Conservation (phyloP, 2,329 filamentous ascomycete genomes). For the Lojkania enalia region DNA sequence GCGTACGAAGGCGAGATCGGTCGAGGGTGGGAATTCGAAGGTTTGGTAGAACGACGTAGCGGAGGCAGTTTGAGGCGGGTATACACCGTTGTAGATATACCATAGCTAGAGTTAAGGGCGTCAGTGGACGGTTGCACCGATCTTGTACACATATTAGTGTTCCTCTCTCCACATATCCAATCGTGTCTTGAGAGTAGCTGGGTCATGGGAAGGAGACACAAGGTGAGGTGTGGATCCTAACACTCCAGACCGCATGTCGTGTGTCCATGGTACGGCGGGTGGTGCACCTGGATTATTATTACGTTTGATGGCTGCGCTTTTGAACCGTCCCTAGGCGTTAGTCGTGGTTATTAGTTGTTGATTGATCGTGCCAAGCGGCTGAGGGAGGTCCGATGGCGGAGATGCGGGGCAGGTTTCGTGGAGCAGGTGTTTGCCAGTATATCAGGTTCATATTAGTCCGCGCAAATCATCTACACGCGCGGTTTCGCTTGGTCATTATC, state of each 20-base stretch:
- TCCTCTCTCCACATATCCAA: too few relatives aligned
- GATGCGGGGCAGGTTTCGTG: not conserved
- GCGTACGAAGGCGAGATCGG: conserved; percentile 23
- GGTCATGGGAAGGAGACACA: too few relatives aligned
- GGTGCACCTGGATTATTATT: not conserved
- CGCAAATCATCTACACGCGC: too few relatives aligned
- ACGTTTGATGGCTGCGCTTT: not conserved
- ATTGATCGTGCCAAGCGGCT: not conserved
- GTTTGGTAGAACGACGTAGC: conserved; percentile 9
- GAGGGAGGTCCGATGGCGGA: not conserved
- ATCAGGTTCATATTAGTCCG: too few relatives aligned
- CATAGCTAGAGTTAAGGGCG: too few relatives aligned
- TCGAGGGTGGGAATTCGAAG: conserved; percentile 25
- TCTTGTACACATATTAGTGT: too few relatives aligned
- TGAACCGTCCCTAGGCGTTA: not conserved
- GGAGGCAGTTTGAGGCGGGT: not conserved
- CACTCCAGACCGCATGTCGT: not conserved
- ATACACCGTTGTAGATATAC: too few relatives aligned
- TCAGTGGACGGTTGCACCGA: too few relatives aligned
- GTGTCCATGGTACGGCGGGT: not conserved
- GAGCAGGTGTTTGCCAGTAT: not conserved
- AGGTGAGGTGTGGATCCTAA: too few relatives aligned
- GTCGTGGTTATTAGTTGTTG: not conserved
- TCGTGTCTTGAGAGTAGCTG: too few relatives aligned
- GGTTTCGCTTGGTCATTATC: too few relatives aligned